Conservation (phyloP, 345 rosid genomes). For the Citrus glauca region DNA sequence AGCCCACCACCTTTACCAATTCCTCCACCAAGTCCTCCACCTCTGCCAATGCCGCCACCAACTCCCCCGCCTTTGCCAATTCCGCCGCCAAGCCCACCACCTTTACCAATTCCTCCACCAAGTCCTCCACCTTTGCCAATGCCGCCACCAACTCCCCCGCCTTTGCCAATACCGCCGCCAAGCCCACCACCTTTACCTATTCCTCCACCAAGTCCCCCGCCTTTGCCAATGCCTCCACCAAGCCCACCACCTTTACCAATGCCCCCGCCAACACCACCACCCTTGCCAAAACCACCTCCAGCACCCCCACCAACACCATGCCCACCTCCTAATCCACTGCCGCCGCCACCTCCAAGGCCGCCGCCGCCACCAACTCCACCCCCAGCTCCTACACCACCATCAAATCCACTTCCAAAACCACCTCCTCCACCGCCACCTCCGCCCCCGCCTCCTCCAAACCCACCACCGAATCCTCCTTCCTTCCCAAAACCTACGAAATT, state of each 20-base stretch:
- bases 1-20: conserved; percentile 12
- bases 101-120: neutral
- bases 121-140: conserved; percentile 14
- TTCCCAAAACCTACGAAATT: neutral
- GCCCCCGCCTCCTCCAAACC: neutral
- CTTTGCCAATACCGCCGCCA: too few relatives aligned
- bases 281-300: conserved; percentile 17
- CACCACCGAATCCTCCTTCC: conserved; percentile 12
- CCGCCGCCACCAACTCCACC: neutral
- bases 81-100: neutral
- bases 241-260: neutral
- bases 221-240: too few relatives aligned
- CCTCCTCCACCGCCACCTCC: conserved; percentile 1
- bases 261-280: conserved; percentile 15
- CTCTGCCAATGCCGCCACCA: conserved; percentile 7
- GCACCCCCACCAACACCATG: conserved; percentile 16
- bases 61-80: neutral
- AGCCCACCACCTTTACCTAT: too few relatives aligned
- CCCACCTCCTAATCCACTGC: conserved; percentile 16
- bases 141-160: too few relatives aligned
- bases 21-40: neutral
- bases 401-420: conserved; percentile 6
- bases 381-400: conserved; percentile 4
- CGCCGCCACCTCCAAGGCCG: conserved; percentile 3
- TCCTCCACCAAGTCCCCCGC: too few relatives aligned